phyloP scores from a whole-genome alignment of 495 filamentous ascomycete genomes.

The Penicillium longicatenatum region DNA sequence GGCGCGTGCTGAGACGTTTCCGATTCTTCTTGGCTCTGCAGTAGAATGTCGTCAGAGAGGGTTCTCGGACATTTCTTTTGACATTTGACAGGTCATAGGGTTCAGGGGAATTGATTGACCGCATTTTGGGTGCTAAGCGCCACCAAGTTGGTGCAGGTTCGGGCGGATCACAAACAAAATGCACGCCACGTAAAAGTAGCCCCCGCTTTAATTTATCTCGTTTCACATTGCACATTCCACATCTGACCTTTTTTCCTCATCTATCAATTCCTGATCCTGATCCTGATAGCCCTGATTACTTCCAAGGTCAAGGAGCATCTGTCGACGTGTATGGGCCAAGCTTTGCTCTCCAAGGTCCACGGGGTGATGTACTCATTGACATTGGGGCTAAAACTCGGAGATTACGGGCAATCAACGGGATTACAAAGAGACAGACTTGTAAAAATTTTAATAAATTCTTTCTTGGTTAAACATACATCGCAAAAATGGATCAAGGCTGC shows the following conservation, averaged over 20 bases:
- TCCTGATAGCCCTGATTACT: too few species aligned
- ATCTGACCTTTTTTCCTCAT: too few species aligned
- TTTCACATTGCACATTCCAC: constrained; percentile 6
- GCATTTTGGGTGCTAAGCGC: background rate
- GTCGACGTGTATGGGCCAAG: too few species aligned
- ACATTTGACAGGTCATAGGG: background rate
- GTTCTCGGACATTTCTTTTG: background rate
- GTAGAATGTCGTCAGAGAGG: background rate
- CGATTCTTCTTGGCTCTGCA: constrained; percentile 8
- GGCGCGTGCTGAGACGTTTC: background rate
- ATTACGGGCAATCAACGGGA: background rate
- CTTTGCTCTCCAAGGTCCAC: too few species aligned
- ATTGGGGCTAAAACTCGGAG: background rate
- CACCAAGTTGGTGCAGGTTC: background rate
- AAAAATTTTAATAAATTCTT: background rate
- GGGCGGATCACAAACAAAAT: background rate
- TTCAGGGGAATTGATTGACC: background rate
- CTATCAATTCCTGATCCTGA: too few species aligned
- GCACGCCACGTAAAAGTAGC: constrained; percentile 11
- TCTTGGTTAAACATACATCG: background rate
- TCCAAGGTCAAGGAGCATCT: too few species aligned
- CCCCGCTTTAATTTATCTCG: constrained; percentile 9
- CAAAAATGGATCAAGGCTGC: background rate
- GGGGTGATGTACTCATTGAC: background rate
- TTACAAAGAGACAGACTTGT: background rate